Conservation (phyloP, 352 stramenopile species). For the Globisporangium spinosum region DNA sequence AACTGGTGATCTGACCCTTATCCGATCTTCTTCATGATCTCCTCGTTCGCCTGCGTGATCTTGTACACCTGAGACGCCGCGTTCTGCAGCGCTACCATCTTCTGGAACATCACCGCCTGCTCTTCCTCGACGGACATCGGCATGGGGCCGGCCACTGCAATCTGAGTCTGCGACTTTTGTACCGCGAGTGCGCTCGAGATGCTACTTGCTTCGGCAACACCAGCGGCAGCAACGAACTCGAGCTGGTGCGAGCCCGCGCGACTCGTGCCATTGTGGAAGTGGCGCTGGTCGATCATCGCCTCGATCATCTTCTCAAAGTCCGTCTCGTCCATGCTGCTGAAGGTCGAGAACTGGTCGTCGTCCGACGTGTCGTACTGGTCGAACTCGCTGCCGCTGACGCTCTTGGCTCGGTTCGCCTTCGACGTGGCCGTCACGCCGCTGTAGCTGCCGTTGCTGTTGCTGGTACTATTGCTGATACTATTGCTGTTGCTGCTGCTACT, state of each 20-base stretch:
- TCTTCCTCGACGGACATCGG: constrained; percentile 1
- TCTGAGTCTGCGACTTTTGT: too few relatives aligned
- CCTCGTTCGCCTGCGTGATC: constrained; percentile 44
- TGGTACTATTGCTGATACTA: not conserved
- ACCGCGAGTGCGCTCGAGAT: not conserved
- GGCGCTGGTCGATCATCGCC: constrained; percentile 19
- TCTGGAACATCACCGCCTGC: constrained; percentile 19
- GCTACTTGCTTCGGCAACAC: not conserved
- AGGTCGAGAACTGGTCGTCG: constrained; percentile 11
- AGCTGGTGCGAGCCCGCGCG: constrained; percentile 10
- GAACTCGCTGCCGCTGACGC: not conserved
- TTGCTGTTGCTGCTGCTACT: not conserved
- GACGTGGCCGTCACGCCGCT: not conserved
- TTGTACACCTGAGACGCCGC: constrained; percentile 34
- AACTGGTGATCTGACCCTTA: not conserved
- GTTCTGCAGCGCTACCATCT: constrained; percentile 42
- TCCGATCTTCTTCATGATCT: constrained; percentile 32
- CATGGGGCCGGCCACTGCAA: not conserved
- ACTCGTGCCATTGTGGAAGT: not conserved
- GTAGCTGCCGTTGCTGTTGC: not conserved
- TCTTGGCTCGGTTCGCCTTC: not conserved
- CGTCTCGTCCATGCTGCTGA: constrained; percentile 12
- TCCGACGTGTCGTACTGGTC: constrained; percentile 1
- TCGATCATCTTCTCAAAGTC: constrained; percentile 22
- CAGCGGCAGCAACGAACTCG: not conserved